Evolutionary conservation across 768 basidiomycete species (phyloP).

Genomic region (Leccinum variicolor): DNA sequence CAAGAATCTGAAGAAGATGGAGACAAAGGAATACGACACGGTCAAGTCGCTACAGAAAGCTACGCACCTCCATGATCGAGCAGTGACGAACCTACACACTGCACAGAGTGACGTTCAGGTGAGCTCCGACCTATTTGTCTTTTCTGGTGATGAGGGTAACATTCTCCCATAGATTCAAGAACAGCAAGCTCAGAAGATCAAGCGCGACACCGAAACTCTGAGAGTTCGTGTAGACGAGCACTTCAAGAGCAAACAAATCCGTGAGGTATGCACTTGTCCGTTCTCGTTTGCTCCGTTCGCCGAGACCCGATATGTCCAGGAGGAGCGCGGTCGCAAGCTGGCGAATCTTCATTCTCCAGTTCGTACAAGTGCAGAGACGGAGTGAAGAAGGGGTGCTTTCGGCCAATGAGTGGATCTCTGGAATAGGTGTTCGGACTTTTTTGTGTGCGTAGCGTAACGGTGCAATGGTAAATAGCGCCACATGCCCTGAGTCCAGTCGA

Average conservation of each 20-base stretch:
- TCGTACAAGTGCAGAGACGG: not conserved
- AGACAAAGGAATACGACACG: slow-evolving; percentile 48
- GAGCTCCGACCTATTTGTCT: not conserved
- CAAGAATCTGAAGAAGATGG: slow-evolving; percentile 44
- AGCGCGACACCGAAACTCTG: slow-evolving; percentile 15
- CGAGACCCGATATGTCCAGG: slow-evolving; percentile 1
- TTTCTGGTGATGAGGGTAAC: not conserved
- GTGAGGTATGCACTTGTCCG: slow-evolving; percentile 16
- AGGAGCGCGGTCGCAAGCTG: slow-evolving; percentile 20
- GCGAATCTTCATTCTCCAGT: slow-evolving; percentile 6
- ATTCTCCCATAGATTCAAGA: slow-evolving; percentile 21
- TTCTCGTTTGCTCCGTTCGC: not conserved
- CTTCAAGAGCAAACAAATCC: slow-evolving; percentile 17
- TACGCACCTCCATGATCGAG: slow-evolving; percentile 48
- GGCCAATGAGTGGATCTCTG: not conserved
- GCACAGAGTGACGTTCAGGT: slow-evolving; percentile 47
- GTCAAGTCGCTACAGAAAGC: slow-evolving; percentile 52
- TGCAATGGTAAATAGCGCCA: not conserved
- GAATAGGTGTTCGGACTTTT: too few species aligned
- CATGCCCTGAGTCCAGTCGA: too few species aligned
- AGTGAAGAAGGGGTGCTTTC: not conserved
- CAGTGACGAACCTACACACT: slow-evolving; percentile 39
- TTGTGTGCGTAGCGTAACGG: not conserved
- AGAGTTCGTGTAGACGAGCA: slow-evolving; percentile 21
- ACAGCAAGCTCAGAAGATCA: slow-evolving; percentile 20